Percentiles rank a stretch among this genome's conserved stretches.
Evolutionary conservation across 352 stramenopile species (phyloP).

Genomic region (Heterotrichella gracilis): DNA sequence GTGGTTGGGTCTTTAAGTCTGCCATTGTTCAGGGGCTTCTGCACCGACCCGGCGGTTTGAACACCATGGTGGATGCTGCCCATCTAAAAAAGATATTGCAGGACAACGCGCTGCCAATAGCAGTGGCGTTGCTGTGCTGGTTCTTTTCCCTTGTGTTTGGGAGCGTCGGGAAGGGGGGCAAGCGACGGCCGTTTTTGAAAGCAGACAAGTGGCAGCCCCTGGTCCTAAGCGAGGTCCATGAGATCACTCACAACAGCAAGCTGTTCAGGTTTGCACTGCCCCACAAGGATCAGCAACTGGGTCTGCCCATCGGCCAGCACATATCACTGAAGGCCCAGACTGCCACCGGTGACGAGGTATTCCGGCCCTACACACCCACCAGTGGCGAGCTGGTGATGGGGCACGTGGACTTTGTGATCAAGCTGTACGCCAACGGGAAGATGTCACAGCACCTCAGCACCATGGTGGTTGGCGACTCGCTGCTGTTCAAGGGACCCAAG

Average conservation of each 20-base stretch:
- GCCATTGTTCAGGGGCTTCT: too few relatives aligned
- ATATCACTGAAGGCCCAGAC: constrained; percentile 20
- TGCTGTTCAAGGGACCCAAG: constrained; percentile 55
- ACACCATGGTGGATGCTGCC: too few relatives aligned
- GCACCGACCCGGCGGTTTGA: too few relatives aligned
- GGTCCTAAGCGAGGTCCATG: too few relatives aligned
- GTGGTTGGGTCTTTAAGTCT: too few relatives aligned
- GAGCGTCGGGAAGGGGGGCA: too few relatives aligned
- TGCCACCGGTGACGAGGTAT: constrained; percentile 29
- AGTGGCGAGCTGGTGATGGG: constrained; percentile 42
- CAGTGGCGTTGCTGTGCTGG: too few relatives aligned
- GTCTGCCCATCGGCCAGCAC: constrained; percentile 20
- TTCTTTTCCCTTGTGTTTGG: too few relatives aligned
- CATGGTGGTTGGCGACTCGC: constrained; percentile 37
- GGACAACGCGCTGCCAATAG: too few relatives aligned
- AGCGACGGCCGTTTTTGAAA: too few relatives aligned
- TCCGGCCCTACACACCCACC: constrained; percentile 45
- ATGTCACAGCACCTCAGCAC: constrained; percentile 44
- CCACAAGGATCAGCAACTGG: constrained; percentile 19
- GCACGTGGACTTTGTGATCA: constrained; percentile 37
- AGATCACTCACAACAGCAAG: constrained; percentile 24
- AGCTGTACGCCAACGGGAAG: constrained; percentile 38
- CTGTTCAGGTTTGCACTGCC: constrained; percentile 20
- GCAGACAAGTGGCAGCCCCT: too few relatives aligned
- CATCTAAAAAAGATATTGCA: too few relatives aligned